Evolutionary conservation across 768 basidiomycete genomes (phyloP), one percentile per base, ranked within the genome.

Genomic region (Ramaria rubella): DNA sequence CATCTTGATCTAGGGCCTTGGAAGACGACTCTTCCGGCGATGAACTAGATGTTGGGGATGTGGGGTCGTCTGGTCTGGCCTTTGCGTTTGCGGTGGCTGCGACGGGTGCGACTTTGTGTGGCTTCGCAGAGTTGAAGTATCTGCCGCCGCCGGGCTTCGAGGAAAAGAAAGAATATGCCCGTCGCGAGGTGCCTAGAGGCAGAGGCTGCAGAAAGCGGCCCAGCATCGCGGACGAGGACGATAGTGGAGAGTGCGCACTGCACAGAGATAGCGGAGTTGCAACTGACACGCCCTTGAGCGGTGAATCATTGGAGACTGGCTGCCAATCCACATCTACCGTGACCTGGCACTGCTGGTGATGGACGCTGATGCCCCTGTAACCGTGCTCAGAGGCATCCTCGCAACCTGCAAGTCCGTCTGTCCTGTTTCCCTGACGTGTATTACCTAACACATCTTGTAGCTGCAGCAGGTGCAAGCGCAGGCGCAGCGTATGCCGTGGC

Each of bases 361-460:
- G 54, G 44, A 55, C 15, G 43, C 54, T 8, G 54, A 55, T 6
- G 30, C 43, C 24, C 43, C 54, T 15, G 31, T 21, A 57, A 81
- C 77, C 26, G 73, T 89, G 44, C 73, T 76, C 27, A 72, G 78
- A 56, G 84, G 85, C 56, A 81, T 85, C 26, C 64, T 79, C 59
- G 69, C 78, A 71, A 81, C 85, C 83, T 90, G 87, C 87, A 79
- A 86, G 87, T 89, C 81, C 82, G 84, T 86, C 70, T 75, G 73
- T 34, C 58, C 45, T 58, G 34, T 48, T 53, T 33, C 15, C 30
- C 51, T 33, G 56, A 49, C 61, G 64, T 70, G 57, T 68, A 63
- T 62, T 58, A 66, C 63, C 65, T 60, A 65, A 59, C 40, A 4
- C 60, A 14, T 38, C 56, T 52, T 43, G 40, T 62, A 92, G 90